Evolutionary conservation across 2,329 filamentous ascomycete genomes (phyloP).

Genomic region (Aspergillus novoparasiticus): DNA sequence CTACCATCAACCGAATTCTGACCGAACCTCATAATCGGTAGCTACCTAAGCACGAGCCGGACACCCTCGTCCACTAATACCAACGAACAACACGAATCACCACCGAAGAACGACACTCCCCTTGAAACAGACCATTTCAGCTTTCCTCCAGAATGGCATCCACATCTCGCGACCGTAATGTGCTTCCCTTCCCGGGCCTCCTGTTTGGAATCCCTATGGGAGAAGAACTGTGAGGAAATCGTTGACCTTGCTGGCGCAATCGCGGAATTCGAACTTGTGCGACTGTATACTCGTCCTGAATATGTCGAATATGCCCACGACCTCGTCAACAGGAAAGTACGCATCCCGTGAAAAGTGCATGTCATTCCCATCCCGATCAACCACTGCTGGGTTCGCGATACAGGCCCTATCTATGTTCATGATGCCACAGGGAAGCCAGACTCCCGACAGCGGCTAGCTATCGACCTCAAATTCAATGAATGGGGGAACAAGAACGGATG

Average conservation of each 20-base stretch:
- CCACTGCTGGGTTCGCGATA: constrained; percentile 3
- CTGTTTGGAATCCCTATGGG: constrained; percentile 12
- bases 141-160: constrained; percentile 16
- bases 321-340: constrained; percentile 11
- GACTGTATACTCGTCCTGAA: constrained; percentile 22
- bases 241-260: constrained; percentile 20
- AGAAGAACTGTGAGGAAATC: constrained; percentile 12
- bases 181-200: constrained; percentile 14
- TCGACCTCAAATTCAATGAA: constrained; percentile 26
- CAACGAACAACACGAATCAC: not conserved
- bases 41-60: not conserved
- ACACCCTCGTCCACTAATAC: not conserved
- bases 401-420: constrained; percentile 15
- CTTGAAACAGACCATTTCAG: not conserved
- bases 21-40: not conserved
- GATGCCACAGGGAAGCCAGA: constrained; percentile 18
- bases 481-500: constrained; percentile 23
- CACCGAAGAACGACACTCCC: not conserved
- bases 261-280: constrained; percentile 27
- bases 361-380: constrained; percentile 23
- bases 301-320: constrained; percentile 18
- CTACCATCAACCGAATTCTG: not conserved
- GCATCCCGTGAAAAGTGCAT: constrained; percentile 11
- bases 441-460: constrained; percentile 17
- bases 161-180: constrained; percentile 14